Percentiles rank a stretch among this genome's conserved stretches.
These are phyloP conservation scores for Medicago ruthenica DNA, from an alignment of 306 rosid genomes.

Conservation along the genomic window DNA sequence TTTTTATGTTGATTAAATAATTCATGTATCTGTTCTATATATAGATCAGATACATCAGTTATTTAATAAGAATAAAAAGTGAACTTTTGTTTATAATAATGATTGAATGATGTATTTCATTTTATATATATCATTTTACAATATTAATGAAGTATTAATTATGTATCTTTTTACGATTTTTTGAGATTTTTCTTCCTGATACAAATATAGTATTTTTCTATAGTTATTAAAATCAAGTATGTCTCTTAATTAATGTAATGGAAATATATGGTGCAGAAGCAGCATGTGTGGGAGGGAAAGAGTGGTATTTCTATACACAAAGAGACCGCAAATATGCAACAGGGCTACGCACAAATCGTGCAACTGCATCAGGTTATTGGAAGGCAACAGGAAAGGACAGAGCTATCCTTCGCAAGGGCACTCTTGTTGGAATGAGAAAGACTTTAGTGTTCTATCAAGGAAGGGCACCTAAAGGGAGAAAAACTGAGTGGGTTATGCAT, in stretches of 20 bases:
- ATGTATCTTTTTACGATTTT: too few species aligned
- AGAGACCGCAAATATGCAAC: constrained; percentile 89
- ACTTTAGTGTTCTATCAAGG: constrained; percentile 94
- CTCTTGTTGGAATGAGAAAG: constrained; percentile 90
- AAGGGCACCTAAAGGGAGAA: constrained; percentile 92
- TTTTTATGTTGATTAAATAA: too few species aligned
- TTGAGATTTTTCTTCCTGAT: too few species aligned
- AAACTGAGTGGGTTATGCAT: constrained; percentile 95
- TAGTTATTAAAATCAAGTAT: too few species aligned
- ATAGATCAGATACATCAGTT: too few species aligned
- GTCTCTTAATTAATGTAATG: neutral
- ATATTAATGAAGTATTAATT: too few species aligned
- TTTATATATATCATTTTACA: neutral
- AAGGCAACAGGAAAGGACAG: constrained; percentile 96
- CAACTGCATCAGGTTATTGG: constrained; percentile 92
- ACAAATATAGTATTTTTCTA: too few species aligned
- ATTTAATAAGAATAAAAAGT: too few species aligned
- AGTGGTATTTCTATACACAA: constrained; percentile 88
- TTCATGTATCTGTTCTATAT: too few species aligned
- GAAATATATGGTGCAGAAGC: constrained; percentile 41
- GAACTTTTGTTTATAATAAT: too few species aligned
- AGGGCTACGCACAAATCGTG: constrained; percentile 86
- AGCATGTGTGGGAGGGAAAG: constrained; percentile 94
- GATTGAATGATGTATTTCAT: too few species aligned
- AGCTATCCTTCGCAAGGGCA: constrained; percentile 56